Evolutionary conservation across 225 moss, liverwort and hornwort species (phyloP).

Genomic region (Neckera pumila): DNA sequence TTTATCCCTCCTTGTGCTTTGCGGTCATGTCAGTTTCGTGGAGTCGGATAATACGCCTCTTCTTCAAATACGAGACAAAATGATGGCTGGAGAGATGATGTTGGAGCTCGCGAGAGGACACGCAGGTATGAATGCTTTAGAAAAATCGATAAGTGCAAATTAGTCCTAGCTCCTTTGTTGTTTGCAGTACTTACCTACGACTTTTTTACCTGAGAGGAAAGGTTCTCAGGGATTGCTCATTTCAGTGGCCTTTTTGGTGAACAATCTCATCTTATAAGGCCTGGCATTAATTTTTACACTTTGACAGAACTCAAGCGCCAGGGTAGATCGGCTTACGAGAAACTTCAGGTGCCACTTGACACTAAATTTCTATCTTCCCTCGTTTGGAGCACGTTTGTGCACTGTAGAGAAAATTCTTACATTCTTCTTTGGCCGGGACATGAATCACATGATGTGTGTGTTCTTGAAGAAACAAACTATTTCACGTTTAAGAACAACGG

Average conservation of each 20-base stretch:
- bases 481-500: background rate
- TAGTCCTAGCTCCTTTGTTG: background rate
- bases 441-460: background rate
- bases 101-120: slow-evolving; percentile 21
- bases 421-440: background rate
- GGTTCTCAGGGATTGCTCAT: background rate
- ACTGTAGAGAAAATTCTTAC: background rate
- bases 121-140: slow-evolving; percentile 11
- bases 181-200: background rate
- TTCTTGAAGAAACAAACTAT: background rate
- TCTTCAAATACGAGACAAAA: slow-evolving; percentile 22
- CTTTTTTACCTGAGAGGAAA: background rate
- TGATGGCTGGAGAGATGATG: slow-evolving; percentile 22
- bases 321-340: slow-evolving; percentile 3
- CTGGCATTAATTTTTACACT: background rate
- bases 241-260: background rate
- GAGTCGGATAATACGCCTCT: slow-evolving; percentile 14
- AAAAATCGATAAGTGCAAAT: background rate
- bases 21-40: slow-evolving; percentile 10
- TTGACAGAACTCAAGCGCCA: slow-evolving; percentile 25
- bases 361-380: background rate
- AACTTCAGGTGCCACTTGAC: slow-evolving; percentile 15
- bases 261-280: background rate
- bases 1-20: background rate
- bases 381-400: background rate